Base-by-base conservation (phyloP, 352 stramenopile genomes). In the Phytophthora hibernalis region DNA sequence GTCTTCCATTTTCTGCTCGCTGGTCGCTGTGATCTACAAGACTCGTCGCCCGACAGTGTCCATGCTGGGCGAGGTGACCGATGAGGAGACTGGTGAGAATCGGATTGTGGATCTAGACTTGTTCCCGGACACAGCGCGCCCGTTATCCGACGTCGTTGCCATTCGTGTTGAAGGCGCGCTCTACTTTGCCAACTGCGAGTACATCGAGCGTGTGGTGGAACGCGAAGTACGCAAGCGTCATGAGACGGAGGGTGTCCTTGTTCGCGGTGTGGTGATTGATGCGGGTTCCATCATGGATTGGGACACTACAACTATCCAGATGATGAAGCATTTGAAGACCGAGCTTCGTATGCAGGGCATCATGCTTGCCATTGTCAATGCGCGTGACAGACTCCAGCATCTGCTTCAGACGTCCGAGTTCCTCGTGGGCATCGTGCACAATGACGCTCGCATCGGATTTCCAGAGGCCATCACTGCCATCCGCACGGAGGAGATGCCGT, bases 221-320 rank as follows among this genome's bases (percentile, higher is more conserved):
- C 70, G 61, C 0, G 61, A 89, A 16, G 52, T 73, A 3, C 66
- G 72, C 11, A 82, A 84, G 40, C 72, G 68, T 7, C 61, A 75
- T 42, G 66, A 75, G 24, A 78, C 61, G 5, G 63, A 76, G 13
- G 62, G 31, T 11, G 76, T 85, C 26, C 55, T 43, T 30, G 79
- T 90, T 35, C 71, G 70, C 35, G 83, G 83, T 31, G 81, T 92
- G 33, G 73, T 89, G 7, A 90, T 93, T 45, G 87, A 95, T 51
- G 84, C 85, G 28, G 74, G 76, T 21, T 93, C 77, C 47, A 87
- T 93, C 54, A 92, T 92, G 81, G 87, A 95, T 48, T 91, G 85
- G 79, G 87, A 95, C 62, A 90, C 83, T 11, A 95, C 87, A 0
- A 92, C 87, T 16, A 91, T 95, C 40, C 87, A 95, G 60, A 91